Conservation (phyloP, 192 early-diverging fungal genomes). For the Gonapodya prolifera region DNA sequence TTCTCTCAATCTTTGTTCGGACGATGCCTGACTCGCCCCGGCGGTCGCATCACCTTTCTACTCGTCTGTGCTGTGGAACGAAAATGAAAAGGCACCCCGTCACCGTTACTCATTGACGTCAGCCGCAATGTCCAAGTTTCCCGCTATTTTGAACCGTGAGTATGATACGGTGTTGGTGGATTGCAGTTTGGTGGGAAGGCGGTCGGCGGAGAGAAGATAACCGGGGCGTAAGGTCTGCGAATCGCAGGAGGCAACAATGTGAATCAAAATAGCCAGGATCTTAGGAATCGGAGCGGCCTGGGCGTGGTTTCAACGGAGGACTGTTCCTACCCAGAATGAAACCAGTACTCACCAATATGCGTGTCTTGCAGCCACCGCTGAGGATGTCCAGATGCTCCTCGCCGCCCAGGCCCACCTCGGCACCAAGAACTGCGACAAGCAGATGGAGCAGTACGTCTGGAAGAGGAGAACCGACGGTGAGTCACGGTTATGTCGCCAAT, state of each 20-base stretch:
- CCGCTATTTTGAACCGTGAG: slow-evolving; percentile 39
- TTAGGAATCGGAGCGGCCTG: too few relatives aligned
- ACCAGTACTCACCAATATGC: too few relatives aligned
- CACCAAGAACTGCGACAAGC: slow-evolving; percentile 90
- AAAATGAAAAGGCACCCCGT: not conserved
- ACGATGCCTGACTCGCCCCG: not conserved
- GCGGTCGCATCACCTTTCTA: not conserved
- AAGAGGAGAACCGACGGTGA: slow-evolving; percentile 94
- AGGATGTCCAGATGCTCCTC: slow-evolving; percentile 89
- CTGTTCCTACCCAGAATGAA: too few relatives aligned
- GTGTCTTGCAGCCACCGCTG: slow-evolving; percentile 61
- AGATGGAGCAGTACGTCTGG: slow-evolving; percentile 92
- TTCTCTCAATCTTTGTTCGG: not conserved
- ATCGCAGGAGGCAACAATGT: too few relatives aligned
- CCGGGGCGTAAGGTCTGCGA: too few relatives aligned
- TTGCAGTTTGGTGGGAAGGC: too few relatives aligned
- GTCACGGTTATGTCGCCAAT: too few relatives aligned
- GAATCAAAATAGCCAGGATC: too few relatives aligned
- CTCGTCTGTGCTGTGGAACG: too few relatives aligned
- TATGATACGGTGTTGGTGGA: too few relatives aligned
- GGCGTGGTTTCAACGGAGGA: too few relatives aligned
- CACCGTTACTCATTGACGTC: not conserved
- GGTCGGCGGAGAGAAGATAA: too few relatives aligned
- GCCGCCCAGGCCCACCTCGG: slow-evolving; percentile 97
- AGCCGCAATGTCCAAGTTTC: slow-evolving; percentile 40